Conservation (phyloP, 106 monocot species). For the Dendrobium catenatum region DNA sequence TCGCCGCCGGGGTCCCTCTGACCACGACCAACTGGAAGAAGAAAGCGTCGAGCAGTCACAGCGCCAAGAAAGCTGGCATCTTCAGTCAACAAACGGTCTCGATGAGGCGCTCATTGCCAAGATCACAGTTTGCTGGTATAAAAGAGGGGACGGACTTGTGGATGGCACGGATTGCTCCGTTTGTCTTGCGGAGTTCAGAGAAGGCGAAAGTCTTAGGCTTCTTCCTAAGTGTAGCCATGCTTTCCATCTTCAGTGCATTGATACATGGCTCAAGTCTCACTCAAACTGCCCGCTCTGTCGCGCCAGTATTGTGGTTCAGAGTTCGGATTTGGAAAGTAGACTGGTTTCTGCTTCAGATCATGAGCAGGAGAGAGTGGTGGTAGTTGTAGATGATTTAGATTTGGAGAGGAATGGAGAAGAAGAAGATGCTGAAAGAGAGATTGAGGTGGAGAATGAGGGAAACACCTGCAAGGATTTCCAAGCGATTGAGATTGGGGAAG, state of each 20-base stretch:
- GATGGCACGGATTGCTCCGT: conserved; percentile 58
- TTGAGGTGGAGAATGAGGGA: neutral
- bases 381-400: conserved; percentile 1
- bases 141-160: conserved; percentile 28
- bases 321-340: conserved; percentile 8
- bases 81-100: conserved; percentile 26
- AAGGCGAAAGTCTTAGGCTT: conserved; percentile 59
- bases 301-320: conserved; percentile 26
- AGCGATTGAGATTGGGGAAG: neutral
- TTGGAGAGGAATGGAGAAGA: neutral
- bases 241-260: conserved; percentile 75
- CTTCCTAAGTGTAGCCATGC: conserved; percentile 73
- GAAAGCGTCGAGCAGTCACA: neutral
- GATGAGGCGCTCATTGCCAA: conserved; percentile 55
- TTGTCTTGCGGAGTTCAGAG: conserved; percentile 69
- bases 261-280: conserved; percentile 70
- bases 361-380: neutral
- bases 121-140: conserved; percentile 59
- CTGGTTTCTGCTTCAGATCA: neutral
- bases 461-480: neutral
- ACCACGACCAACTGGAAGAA: conserved; percentile 6
- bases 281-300: conserved; percentile 85
- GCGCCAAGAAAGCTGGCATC: conserved; percentile 29
- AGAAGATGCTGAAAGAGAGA: neutral
- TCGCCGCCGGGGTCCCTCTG: conserved; percentile 13